Evolutionary conservation across 495 filamentous ascomycete genomes (phyloP).

Genomic region (Penicillium paradoxum): DNA sequence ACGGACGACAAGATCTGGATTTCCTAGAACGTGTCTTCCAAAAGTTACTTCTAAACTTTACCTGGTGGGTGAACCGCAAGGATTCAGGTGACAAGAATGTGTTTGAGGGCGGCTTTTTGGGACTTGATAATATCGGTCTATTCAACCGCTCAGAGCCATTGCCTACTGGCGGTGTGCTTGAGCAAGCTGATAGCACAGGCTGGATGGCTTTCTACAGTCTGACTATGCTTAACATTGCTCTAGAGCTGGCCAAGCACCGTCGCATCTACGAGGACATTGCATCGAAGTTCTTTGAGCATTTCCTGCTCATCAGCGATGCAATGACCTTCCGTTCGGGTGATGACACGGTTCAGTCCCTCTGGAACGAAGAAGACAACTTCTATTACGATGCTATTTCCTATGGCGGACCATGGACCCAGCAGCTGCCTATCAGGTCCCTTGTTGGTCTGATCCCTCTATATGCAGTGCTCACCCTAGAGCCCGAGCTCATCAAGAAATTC

Average conservation of each 20-base stretch:
- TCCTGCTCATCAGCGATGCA: constrained; percentile 94
- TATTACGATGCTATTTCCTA: constrained; percentile 98
- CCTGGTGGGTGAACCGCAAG: constrained; percentile 98
- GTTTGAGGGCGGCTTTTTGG: constrained; percentile 95
- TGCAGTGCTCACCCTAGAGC: constrained; percentile 85
- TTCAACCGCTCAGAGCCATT: constrained; percentile 98
- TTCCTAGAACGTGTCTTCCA: constrained; percentile 96
- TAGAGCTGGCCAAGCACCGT: constrained; percentile 91
- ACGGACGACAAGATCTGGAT: constrained; percentile 88
- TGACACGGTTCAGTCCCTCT: constrained; percentile 72
- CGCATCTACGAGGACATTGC: constrained; percentile 98
- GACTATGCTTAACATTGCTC: constrained; percentile 91
- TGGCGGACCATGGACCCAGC: constrained; percentile 86
- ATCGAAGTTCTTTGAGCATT: constrained; percentile 98
- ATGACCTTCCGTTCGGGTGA: constrained; percentile 85
- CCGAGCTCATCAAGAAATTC: constrained; percentile 85
- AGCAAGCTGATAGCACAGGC: constrained; percentile 94
- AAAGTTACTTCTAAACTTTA: constrained; percentile 92
- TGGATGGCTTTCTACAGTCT: constrained; percentile 99
- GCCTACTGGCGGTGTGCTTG: constrained; percentile 85
- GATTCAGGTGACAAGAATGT: constrained; percentile 91
- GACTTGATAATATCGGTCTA: constrained; percentile 91
- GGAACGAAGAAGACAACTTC: constrained; percentile 91
- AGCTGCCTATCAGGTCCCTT: constrained; percentile 84
- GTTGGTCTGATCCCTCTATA: constrained; percentile 93